Base-by-base conservation (phyloP, 2,329 filamentous ascomycete species). In the Fulvia fulva region DNA sequence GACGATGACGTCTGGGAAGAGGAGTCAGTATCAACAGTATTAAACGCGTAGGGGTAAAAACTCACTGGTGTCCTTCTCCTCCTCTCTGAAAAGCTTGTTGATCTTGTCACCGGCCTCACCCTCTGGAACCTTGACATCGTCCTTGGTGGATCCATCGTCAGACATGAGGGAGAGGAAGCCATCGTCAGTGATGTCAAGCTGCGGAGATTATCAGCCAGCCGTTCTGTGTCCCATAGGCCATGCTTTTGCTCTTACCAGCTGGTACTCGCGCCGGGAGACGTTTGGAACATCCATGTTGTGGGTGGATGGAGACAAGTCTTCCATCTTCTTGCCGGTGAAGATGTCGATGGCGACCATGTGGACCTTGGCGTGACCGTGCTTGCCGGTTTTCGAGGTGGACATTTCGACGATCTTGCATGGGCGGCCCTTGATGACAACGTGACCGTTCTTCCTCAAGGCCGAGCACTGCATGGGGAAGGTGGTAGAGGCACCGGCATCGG, bases 341-440 rank as follows among this genome's bases (percentile, higher is more conserved):
- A 99, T 97, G 79, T 99, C 94, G 78, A 95, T 87, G 76, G 91
- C 94, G 75, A 97, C 89, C 73, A 99, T 83, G 83, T 99, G 93
- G 78, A 99, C 94, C 88, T 99, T 99, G 82, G 94, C 94, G 90
- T 99, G 95, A 80, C 94, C 94, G 89, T 99, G 94, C 91, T 99
- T 99, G 82, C 94, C 94, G 71, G 94, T 99, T 92, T 99, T 99
- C 80, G 94, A 99, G 83, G 94, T 99, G 71, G 91, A 96, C 95
- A 99, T 99, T 77, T 99, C 94, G 80, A 97, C 90, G 74, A 99
- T 99, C 90, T 97, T 99, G 92, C 94, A 99, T 73, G 94, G 95
- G 73, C 94, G 94, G 81, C 84, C 82, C 88, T 99, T 99, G 83
- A 99, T 97, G 78, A 93, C 88, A 79, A 99, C 94, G 85, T 89